Conservation (phyloP, 192 early-diverging fungal species). For the Podila horticola region DNA sequence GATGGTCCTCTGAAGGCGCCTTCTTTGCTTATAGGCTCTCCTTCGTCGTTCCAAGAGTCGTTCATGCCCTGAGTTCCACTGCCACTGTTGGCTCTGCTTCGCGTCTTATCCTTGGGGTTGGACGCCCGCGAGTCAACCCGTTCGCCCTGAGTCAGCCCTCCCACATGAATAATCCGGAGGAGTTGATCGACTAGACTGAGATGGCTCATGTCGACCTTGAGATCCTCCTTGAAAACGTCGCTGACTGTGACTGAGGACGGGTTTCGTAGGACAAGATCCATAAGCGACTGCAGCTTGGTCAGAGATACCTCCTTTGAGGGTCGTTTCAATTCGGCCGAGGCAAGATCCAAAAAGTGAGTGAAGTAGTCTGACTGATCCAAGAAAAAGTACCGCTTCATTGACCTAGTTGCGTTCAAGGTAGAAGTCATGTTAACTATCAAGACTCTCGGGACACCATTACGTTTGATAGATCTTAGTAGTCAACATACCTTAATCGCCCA, state of each 20-base stretch:
- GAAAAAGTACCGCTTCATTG: conserved; percentile 93
- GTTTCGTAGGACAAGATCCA: conserved; percentile 90
- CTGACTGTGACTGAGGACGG: conserved; percentile 83
- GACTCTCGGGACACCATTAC: neutral
- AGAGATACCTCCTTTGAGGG: conserved; percentile 75
- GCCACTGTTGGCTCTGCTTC: conserved; percentile 31
- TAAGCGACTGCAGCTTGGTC: conserved; percentile 80
- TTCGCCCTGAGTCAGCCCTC: conserved; percentile 61
- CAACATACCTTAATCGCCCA: conserved; percentile 69
- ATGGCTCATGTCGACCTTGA: conserved; percentile 77
- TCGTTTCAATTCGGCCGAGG: conserved; percentile 77
- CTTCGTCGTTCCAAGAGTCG: conserved; percentile 43
- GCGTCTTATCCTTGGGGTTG: conserved; percentile 3
- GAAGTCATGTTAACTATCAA: neutral
- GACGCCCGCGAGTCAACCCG: conserved; percentile 20
- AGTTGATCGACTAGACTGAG: conserved; percentile 77
- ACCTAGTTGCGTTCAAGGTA: conserved; percentile 57
- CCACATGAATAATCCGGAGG: conserved; percentile 73
- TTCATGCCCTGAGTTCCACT: neutral
- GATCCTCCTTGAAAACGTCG: conserved; percentile 88
- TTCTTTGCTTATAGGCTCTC: neutral
- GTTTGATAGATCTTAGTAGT: no score
- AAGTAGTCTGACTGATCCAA: conserved; percentile 95
- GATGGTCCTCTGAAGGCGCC: neutral
- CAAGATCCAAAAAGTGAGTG: conserved; percentile 94